Base-by-base conservation (phyloP, 768 basidiomycete species). In the Boletellus emodensis region DNA sequence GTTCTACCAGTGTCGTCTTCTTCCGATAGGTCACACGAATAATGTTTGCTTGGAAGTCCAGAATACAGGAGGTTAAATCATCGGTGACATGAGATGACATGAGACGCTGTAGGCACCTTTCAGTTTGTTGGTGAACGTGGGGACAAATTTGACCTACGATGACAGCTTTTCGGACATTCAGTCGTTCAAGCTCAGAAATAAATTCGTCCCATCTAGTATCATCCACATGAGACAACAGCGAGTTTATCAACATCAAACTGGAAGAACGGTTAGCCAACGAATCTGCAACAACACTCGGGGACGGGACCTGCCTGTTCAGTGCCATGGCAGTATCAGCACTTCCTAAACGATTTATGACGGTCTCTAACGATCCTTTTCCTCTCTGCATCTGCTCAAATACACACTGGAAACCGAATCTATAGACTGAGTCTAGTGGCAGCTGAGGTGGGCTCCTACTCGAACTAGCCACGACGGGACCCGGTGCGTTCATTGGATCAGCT, bases 221-320 rank as follows among this genome's bases (percentile, higher is more conserved):
- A 41, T 76, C 85, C n/a, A 83, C 88, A 60, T 91, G 85, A 8
- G 85, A 78, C 49, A 94, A 65, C 10, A 94, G 73, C 8, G 90
- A 89, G 62, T 94, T 93, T 59, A 95, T 88, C 58, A 95, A 72
- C 83, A 88, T 90, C 82, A 95, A 84, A 55, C 90, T 91, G 57
- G 39, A 54, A 49, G 44, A 34, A 36, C 6, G n/a, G 32, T 62
- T 44, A 52, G 51, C 44, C 10, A 30, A 32, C 34, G 28, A 6
- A 59, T 51, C 33, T 33, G 35, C 45, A 33, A 6, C 13, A 28
- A 46, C 5, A 39, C 6, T 14, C 40, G 14, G 39, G 24, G 28
- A 41, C 17, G 20, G 43, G 18, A 59, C 69, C 38, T 48, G 84
- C 90, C 90, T 92, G 62, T 90, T 80, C 57, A 90, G 75, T 18